Evolutionary conservation across 2,329 filamentous ascomycete species (phyloP).

Genomic region (Colletotrichum kahawae): DNA sequence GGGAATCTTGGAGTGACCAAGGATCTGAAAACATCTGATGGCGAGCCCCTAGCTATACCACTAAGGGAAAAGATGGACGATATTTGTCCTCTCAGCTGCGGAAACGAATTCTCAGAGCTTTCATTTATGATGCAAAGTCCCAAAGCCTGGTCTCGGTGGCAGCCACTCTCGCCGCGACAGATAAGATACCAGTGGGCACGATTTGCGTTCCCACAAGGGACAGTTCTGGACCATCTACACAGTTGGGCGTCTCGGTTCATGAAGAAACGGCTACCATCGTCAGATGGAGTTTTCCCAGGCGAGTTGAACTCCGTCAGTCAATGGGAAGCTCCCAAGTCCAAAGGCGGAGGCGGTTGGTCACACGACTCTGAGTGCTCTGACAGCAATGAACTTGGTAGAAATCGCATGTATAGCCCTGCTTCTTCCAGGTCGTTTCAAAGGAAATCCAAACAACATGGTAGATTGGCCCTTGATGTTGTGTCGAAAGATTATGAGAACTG

Average conservation of each 20-base stretch:
- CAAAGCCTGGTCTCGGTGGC: not conserved
- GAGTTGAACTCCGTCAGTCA: not conserved
- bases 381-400: rapidly evolving
- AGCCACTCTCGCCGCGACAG: not conserved
- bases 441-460: not conserved
- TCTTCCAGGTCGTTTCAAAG: not conserved
- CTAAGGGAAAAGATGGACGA: not conserved
- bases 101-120: not conserved
- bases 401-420: rapidly evolving
- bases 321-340: not conserved
- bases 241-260: not conserved
- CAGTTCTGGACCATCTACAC: not conserved
- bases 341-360: not conserved
- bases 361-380: not conserved
- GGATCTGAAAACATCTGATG: not conserved
- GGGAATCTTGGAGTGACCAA: not conserved
- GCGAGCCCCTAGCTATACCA: rapidly evolving
- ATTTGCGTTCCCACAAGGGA: rapidly evolving
- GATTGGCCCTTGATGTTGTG: rapidly evolving
- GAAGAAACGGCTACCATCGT: not conserved
- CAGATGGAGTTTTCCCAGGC: rapidly evolving
- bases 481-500: not conserved
- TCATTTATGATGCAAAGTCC: not conserved
- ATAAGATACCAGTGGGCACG: not conserved
- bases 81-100: not conserved